Base-by-base conservation (phyloP, 192 early-diverging fungal genomes). In the Diversispora epigaea region DNA sequence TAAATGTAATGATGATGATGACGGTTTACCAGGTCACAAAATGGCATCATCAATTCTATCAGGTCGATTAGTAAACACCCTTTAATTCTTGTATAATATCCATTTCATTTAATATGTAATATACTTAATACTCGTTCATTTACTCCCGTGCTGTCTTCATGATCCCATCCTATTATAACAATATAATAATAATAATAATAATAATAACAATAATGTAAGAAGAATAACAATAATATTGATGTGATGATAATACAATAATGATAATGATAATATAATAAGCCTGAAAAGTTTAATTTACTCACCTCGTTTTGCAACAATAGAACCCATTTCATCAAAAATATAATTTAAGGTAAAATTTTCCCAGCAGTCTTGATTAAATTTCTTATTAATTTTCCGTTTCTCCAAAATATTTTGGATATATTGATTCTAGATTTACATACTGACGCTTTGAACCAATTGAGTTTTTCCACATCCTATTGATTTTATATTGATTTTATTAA, bases 311-410 rank as follows among this genome's bases (percentile, higher is more conserved):
- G 91, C 85, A 3, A 89, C 94, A n/a, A 98, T 89, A 0, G 91
- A 85, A 80, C 98, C 97, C 77, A 99, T 85, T 69, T 98, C 95
- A 77, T 99, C 97, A 78, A 99, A 87, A 98, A 96, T 40, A 98
- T 76, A 54, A 98, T 85, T 67, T 93, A 97, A 0, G 97, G 97
- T n/a, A 90, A 86, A n/a, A 93, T 84, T 21, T 86, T 81, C 32
- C 91, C 86, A 0, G 97, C 96, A 19, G 88, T 85, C 8, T 86
- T 84, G 87, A 98, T 98, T 52, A 96, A 77, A 3, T 83, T 79
- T n/a, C 97, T 85, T 21, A 99, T 80, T 10, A 78, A 0, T 83
- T 86, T 81, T 99, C 97, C 0, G 95, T 32, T 32, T 32, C 25
- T 32, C 25, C 25, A 32, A 32, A 32, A 32, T 32, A 32, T 32